Evolutionary conservation across 495 filamentous ascomycete genomes (phyloP).

Genomic region (Aspergillus saccharolyticus): DNA sequence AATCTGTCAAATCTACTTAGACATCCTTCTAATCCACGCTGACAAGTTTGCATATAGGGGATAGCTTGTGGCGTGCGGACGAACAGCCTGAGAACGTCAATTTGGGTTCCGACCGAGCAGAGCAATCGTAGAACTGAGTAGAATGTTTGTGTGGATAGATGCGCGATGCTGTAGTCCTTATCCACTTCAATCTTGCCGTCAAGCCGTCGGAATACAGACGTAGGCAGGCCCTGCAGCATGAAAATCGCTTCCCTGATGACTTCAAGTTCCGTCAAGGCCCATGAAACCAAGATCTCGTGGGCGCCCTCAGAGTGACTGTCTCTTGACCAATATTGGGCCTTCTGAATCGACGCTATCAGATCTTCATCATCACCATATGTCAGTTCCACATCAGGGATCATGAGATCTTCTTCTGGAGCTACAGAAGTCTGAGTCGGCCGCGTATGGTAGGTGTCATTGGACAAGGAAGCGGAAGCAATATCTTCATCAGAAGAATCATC

Average conservation of each 20-base stretch:
- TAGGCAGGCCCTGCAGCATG: conserved; percentile 78
- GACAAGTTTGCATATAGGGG: conserved; percentile 53
- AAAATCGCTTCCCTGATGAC: conserved; percentile 72
- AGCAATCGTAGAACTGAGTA: conserved; percentile 38
- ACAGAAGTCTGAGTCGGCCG: conserved; percentile 20
- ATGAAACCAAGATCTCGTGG: conserved; percentile 32
- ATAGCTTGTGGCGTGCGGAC: conserved; percentile 28
- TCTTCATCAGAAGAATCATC: conserved; percentile 59
- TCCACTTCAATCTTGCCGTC: conserved; percentile 38
- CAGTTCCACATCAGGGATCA: conserved; percentile 36
- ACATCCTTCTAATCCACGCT: conserved; percentile 40
- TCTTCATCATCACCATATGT: conserved; percentile 31
- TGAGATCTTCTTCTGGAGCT: conserved; percentile 29
- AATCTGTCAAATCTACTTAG: conserved; percentile 38
- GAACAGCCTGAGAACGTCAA: conserved; percentile 48
- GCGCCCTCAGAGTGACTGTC: conserved; percentile 25
- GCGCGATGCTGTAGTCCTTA: conserved; percentile 33
- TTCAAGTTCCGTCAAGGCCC: conserved; percentile 65
- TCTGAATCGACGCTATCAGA: conserved; percentile 44
- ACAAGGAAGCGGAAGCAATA: conserved; percentile 22
- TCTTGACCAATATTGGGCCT: conserved; percentile 63
- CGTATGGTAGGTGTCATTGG: conserved; percentile 27
- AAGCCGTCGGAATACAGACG: conserved; percentile 56
- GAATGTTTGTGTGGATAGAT: conserved; percentile 35
- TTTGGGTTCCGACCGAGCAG: conserved; percentile 38